Evolutionary conservation across 2,329 filamentous ascomycete species (phyloP), one percentile per base, ranked within the genome.

Genomic region (Laburnicola sp.): DNA sequence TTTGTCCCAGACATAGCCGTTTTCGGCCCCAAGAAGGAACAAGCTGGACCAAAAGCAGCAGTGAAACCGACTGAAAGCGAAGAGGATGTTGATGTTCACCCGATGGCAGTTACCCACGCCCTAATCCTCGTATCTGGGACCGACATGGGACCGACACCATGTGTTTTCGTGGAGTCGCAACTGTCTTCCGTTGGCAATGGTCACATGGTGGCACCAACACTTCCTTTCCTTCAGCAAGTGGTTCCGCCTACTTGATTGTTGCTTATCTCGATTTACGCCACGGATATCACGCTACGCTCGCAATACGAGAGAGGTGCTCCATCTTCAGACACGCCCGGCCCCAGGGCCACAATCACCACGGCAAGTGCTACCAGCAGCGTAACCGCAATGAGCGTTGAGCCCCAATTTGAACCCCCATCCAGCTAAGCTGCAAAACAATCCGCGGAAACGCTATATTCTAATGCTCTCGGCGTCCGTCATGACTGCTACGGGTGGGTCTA

Each of bases 1-100:
- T 39, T 34, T 38, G 52, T 49, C 48, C 53, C 50, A 53, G 32
- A 40, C 11, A 59, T 61, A 63, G 59, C 41, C 50, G 32, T 47
- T 32, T 34, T 35, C 36, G 46, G 41, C 47, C 36, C 40, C 50
- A 39, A 51, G 36, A 38, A 46, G 47, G 31, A 31, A 48, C 38
- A 32, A 43, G 46, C 21, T 40, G 3, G 22, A 41, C 50, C 46
- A 28, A 48, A 59, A 52, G 21, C 3, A 57, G 56, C 48, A 54
- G 47, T 23, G 45, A 64, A 60, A 57, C 54, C 61, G 59, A 61
- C 28, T 41, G 48, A 60, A 45, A 56, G 44, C 56, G 57, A 56
- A 27, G 35, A 48, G 32, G 35, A n/a, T 23, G 38, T 22, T 10
- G 16, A 2, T 28, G 32, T 7, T 16, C 30, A 36, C 32, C 22